Base-by-base conservation (phyloP, 2,329 filamentous ascomycete species). In the Chaetomiaceae sp. region DNA sequence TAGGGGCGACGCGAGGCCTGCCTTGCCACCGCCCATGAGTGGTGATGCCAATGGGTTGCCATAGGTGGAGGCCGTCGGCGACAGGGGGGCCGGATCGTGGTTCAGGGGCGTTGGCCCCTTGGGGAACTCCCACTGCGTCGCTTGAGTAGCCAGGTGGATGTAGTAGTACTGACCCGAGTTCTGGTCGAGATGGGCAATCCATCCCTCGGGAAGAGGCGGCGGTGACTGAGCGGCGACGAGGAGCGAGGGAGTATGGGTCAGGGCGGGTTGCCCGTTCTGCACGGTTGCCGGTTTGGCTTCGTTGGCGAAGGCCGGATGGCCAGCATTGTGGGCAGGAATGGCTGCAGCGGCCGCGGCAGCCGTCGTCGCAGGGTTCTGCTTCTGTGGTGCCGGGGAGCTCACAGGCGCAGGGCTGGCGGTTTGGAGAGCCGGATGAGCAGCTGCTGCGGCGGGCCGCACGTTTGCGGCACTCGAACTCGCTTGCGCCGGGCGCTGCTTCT, bases 161-260 rank as follows among this genome's bases (percentile, higher is more conserved):
- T 99, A 99, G 70, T 99, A 99, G 71, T 97, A 99, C 67, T 97
- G 92, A 1, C 94, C 94, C 2, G 92, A 97, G 66, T 88, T 96
- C 61, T 90, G 88, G 68, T 99, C 94, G 4, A 97, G 78, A 69
- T 97, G 94, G 19, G 94, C 90, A 65, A 99, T 97, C 94, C 94
- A 99, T 31, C 94, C 94, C 72, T 99, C 94, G 6, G 94, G 94
- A 15, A 99, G 78, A 2, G 92, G 94, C 20, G 94, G 94, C 29
- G 94, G 94, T 15, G 91, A 95, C 23, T 87, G 83, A 27, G 89
- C 89, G 1, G 86, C 68, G 44, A 69, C 68, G 46, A 76, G 71
- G n/a, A 75, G 71, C 0, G 75, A 76, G 0, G 72, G 71, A 9
- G 72, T 75, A 45, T 74, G 73, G 27, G 70, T 66, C 58, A 80